These are phyloP conservation scores for Corymbia citriodora DNA, from an alignment of 441 rosid species.

Conservation along the genomic window DNA sequence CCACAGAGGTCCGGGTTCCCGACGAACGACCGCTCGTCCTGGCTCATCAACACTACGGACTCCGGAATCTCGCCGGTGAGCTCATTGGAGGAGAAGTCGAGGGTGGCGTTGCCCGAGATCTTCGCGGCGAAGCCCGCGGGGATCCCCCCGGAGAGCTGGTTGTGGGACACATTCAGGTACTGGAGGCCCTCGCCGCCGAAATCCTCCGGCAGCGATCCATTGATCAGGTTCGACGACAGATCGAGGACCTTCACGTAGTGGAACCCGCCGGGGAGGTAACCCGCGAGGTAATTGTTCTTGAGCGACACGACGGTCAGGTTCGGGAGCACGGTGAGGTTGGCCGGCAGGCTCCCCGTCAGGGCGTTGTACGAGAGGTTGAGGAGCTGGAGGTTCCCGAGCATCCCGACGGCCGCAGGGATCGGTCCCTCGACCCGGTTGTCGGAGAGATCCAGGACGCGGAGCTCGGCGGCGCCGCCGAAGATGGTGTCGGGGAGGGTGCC, in stretches of 20 bases:
- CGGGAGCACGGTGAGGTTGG: conserved; percentile 24
- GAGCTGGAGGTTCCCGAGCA: conserved; percentile 41
- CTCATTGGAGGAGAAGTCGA: conserved; percentile 74
- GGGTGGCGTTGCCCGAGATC: conserved; percentile 44
- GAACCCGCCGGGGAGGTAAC: conserved; percentile 50
- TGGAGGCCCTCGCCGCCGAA: conserved; percentile 47
- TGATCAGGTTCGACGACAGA: conserved; percentile 64
- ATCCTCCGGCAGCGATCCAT: conserved; percentile 62
- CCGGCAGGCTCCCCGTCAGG: conserved; percentile 67
- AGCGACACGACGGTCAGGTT: conserved; percentile 52
- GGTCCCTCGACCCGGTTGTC: conserved; percentile 56
- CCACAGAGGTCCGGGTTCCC: conserved; percentile 77
- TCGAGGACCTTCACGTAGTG: conserved; percentile 45
- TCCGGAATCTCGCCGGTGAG: conserved; percentile 66
- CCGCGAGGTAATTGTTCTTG: conserved; percentile 52
- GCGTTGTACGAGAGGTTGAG: conserved; percentile 76
- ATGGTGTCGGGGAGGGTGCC: conserved; percentile 61
- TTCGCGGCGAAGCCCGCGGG: conserved; percentile 33
- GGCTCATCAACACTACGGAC: conserved; percentile 35
- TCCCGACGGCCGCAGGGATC: conserved; percentile 35
- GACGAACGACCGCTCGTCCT: conserved; percentile 25
- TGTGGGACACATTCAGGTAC: conserved; percentile 56
- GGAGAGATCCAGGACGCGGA: conserved; percentile 63
- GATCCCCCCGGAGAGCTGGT: conserved; percentile 58
- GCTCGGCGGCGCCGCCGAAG: conserved; percentile 43